Evolutionary conservation across 768 basidiomycete genomes (phyloP).

Genomic region (Trametes elegans): DNA sequence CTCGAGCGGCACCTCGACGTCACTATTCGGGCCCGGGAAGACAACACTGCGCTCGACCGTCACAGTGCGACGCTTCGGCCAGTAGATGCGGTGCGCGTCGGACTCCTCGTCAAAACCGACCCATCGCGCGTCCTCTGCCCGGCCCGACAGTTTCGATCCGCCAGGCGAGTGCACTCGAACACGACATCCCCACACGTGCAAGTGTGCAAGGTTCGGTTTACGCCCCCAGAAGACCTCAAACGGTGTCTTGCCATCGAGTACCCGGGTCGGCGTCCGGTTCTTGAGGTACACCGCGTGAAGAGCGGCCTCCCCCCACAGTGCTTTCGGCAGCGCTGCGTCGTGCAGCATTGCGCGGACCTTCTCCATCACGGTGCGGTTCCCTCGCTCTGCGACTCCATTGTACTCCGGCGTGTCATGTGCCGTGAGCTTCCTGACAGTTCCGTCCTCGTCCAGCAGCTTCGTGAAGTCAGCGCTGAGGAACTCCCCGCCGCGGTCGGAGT

Average conservation of each 20-base stretch:
- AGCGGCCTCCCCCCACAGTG: slow-evolving; percentile 32
- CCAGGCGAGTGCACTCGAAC: slow-evolving; percentile 8
- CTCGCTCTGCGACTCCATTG: slow-evolving; percentile 40
- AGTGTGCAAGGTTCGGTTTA: slow-evolving; percentile 17
- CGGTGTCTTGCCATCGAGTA: slow-evolving; percentile 21
- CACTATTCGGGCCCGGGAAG: background rate
- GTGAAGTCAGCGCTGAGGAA: slow-evolving; percentile 29
- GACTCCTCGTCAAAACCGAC: slow-evolving; percentile 19
- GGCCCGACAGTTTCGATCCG: slow-evolving; percentile 4
- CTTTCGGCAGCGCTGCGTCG: slow-evolving; percentile 20
- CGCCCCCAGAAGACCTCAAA: slow-evolving; percentile 17
- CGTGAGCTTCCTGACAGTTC: slow-evolving; percentile 39
- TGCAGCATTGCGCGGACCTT: slow-evolving; percentile 28
- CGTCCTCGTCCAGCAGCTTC: slow-evolving; percentile 31
- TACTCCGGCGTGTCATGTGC: slow-evolving; percentile 41
- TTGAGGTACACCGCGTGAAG: slow-evolving; percentile 24
- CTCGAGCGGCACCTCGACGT: slow-evolving; percentile 14
- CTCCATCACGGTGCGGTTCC: slow-evolving; percentile 28
- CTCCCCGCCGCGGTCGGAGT: slow-evolving; percentile 42
- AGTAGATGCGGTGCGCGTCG: slow-evolving; percentile 35
- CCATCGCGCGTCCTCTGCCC: slow-evolving; percentile 8
- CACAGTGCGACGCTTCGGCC: slow-evolving; percentile 27
- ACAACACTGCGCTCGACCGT: slow-evolving; percentile 30
- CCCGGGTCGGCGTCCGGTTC: slow-evolving; percentile 18
- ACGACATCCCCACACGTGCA: slow-evolving; percentile 15